Evolutionary conservation across 78 protist species (phyloP).

Genomic region (Creolimax fragrantissima): DNA sequence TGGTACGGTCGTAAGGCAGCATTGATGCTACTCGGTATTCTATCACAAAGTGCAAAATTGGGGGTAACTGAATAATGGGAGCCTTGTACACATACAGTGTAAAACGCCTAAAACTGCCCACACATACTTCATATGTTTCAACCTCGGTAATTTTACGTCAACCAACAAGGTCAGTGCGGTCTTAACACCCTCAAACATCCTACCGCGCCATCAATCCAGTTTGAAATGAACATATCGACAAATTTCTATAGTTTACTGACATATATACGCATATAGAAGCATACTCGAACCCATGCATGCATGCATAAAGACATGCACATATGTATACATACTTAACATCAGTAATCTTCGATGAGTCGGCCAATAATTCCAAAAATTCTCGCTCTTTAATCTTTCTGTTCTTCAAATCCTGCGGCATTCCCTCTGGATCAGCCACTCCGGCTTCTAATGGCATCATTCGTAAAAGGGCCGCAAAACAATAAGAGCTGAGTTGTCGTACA

Average conservation of each 20-base stretch:
- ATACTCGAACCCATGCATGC: background rate
- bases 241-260: no score
- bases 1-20: slow-evolving; percentile 81
- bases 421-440: slow-evolving; percentile 32
- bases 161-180: no score
- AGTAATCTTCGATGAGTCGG: slow-evolving; percentile 30
- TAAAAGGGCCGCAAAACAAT: slow-evolving; percentile 33
- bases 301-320: background rate
- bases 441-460: slow-evolving; percentile 49
- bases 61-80: no score
- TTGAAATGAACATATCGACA: no score
- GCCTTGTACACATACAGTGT: background rate
- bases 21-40: slow-evolving; percentile 22
- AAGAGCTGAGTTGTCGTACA: slow-evolving; percentile 23
- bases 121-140: background rate
- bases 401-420: background rate
- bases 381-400: background rate
- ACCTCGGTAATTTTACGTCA: no score
- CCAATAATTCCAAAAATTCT: slow-evolving; percentile 41
- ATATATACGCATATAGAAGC: background rate
- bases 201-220: no score
- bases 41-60: no score
- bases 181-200: no score
- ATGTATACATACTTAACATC: background rate
- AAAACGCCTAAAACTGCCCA: background rate